Evolutionary conservation across 805 yeast genomes (phyloP).

Genomic region (Spathaspora hagerdaliae): DNA sequence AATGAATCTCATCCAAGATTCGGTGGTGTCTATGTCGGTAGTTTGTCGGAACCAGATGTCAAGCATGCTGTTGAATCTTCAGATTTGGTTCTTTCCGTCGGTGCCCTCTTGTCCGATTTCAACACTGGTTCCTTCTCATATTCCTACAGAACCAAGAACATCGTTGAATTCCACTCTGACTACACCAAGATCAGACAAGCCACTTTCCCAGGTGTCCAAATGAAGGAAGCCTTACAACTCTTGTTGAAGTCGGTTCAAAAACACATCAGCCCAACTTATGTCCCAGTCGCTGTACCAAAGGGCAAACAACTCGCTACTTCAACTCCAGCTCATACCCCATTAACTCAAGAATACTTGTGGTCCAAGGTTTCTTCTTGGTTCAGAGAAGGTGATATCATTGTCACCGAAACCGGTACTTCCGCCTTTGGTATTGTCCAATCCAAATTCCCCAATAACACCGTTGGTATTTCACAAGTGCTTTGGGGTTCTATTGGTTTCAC

Average conservation of each 20-base stretch:
- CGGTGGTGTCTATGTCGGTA: constrained; percentile 85
- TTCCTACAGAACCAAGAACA: constrained; percentile 68
- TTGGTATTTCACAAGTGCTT: constrained; percentile 70
- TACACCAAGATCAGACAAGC: constrained; percentile 68
- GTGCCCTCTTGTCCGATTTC: constrained; percentile 83
- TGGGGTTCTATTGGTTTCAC: constrained; percentile 79
- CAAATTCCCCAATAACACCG: constrained; percentile 57
- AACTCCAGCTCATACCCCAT: constrained; percentile 21
- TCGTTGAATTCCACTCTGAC: constrained; percentile 77
- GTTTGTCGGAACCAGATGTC: constrained; percentile 51
- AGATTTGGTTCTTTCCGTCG: constrained; percentile 75
- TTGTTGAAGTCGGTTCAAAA: constrained; percentile 29
- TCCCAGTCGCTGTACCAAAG: constrained; percentile 54
- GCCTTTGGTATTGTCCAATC: constrained; percentile 70
- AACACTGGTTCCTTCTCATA: constrained; percentile 86
- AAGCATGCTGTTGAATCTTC: constrained; percentile 35
- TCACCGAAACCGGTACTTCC: constrained; percentile 76
- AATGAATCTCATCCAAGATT: constrained; percentile 70
- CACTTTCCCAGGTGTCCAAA: constrained; percentile 67
- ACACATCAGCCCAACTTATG: constrained; percentile 37
- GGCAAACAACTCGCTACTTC: constrained; percentile 44
- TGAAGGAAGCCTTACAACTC: constrained; percentile 44
- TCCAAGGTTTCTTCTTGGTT: constrained; percentile 60
- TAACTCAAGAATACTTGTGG: constrained; percentile 70
- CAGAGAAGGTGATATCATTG: constrained; percentile 61